Evolutionary conservation across 768 basidiomycete species (phyloP), one percentile per base, ranked within the genome.

Genomic region (Kwoniella sp.): DNA sequence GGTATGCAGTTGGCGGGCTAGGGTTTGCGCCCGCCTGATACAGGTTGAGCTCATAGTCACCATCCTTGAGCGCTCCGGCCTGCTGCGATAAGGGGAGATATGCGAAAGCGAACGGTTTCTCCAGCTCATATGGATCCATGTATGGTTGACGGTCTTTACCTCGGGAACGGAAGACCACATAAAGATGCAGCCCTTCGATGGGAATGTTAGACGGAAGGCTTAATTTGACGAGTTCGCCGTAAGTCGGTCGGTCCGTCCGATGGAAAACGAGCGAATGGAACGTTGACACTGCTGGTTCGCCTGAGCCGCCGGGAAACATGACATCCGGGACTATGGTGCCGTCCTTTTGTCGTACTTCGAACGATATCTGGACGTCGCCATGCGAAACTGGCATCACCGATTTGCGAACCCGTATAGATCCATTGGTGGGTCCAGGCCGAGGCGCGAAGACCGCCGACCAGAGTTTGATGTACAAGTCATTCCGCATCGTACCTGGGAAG

Each of bases 381-480:
- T 62, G 56, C 45, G 56, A 45, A 9, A 46, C 32, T 3, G 65
- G 49, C 19, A 51, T 20, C 22, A 57, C 54, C 8, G 67, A 58
- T 31, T 60, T 67, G 15, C 69, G 65, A 4, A 59, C 46, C 12
- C 65, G 56, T 12, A 67, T 60, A 3, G 69, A 65, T n/a, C 65
- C 65, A 8, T 54, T 57, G 15, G 53, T 22, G 14, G 45, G 29
- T 0, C 42, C 27, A 2, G 59, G 52, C 3, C 81, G 78, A 0
- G 81, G 76, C 2, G 79, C 75, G 69, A 98, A 98, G 57, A 90
- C 87, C 32, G 89, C 93, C 49, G 84, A 86, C 91, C 91, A 96
- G 0, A 98, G 80, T 73, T 95, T 95, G 77, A 96, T 81, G 73
- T 96, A 98, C 11, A 96, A 79, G 59, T 98, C 93, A 65, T 98